Percentiles rank a stretch among this genome's conserved stretches.
Conservation (phyloP, 257 asterid species). For the Nicotiana tomentosiformis region DNA sequence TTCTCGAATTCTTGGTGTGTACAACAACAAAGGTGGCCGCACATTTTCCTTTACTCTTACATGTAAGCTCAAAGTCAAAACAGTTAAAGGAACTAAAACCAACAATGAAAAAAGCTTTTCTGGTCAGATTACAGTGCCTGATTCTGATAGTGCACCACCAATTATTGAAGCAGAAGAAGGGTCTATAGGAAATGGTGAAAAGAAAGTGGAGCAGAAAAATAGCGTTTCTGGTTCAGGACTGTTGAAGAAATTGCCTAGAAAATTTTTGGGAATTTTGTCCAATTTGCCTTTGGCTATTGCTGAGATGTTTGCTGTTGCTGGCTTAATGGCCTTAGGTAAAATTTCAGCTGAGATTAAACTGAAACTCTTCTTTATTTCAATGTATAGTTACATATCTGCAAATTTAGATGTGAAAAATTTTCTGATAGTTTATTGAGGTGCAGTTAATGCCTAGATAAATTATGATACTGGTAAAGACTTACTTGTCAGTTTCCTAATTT, state of each 20-base stretch:
- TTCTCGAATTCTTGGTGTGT: slow-evolving; percentile 21
- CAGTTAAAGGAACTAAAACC: slow-evolving; percentile 28
- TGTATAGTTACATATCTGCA: not conserved
- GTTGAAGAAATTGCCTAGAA: slow-evolving; percentile 46
- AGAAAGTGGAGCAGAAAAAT: slow-evolving; percentile 21
- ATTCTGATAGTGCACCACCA: slow-evolving; percentile 59
- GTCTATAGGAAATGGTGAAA: slow-evolving; percentile 16
- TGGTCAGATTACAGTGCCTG: slow-evolving; percentile 42
- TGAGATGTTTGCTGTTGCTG: slow-evolving; percentile 80
- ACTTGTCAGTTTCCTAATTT: not conserved
- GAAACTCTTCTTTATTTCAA: not conserved
- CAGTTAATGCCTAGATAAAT: not conserved
- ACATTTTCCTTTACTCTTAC: slow-evolving; percentile 27
- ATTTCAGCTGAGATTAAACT: not conserved
- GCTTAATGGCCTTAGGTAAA: slow-evolving; percentile 83
- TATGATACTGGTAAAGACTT: not conserved
- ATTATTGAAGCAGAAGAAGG: slow-evolving; percentile 31
- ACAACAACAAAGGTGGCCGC: slow-evolving; percentile 16
- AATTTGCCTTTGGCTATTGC: slow-evolving; percentile 83
- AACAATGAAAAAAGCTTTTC: slow-evolving; percentile 23
- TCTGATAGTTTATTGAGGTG: not conserved
- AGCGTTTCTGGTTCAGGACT: slow-evolving; percentile 18
- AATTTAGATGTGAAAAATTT: not conserved
- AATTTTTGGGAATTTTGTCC: slow-evolving; percentile 51
- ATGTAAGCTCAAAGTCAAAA: slow-evolving; percentile 42